Evolutionary conservation across 2,329 filamentous ascomycete genomes (phyloP).

Genomic region (Lithohypha guttulata): DNA sequence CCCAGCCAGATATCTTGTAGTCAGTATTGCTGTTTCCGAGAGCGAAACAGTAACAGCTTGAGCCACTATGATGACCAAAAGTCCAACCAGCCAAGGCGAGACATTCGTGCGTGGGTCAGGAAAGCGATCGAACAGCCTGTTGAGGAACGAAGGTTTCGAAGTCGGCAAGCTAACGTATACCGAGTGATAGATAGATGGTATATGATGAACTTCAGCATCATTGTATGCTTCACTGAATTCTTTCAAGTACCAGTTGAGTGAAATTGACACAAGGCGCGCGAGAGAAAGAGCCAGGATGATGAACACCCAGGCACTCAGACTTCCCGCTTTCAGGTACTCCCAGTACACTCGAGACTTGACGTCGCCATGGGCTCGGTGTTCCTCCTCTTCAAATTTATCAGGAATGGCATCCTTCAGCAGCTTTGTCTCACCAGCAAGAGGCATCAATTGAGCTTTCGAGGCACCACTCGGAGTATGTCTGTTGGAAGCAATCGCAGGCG

Average conservation of each 20-base stretch:
- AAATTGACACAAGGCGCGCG: conserved; percentile 55
- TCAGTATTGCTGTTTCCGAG: conserved; percentile 56
- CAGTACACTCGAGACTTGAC: conserved; percentile 70
- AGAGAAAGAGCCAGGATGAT: conserved; percentile 40
- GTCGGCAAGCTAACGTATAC: conserved; percentile 15
- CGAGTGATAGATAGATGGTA: conserved; percentile 19
- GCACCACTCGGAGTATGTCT: neutral
- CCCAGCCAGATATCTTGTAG: conserved; percentile 71
- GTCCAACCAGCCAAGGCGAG: conserved; percentile 61
- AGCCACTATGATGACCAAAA: conserved; percentile 53
- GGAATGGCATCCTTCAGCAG: conserved; percentile 45
- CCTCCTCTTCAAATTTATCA: conserved; percentile 70
- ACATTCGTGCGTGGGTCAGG: conserved; percentile 60
- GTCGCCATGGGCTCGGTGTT: conserved; percentile 61
- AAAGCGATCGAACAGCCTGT: conserved; percentile 38
- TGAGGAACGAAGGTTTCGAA: conserved; percentile 22
- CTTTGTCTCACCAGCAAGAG: conserved; percentile 26
- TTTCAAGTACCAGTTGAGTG: conserved; percentile 71
- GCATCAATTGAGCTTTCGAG: neutral
- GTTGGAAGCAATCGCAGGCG: neutral
- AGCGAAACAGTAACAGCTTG: conserved; percentile 51
- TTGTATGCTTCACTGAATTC: conserved; percentile 73
- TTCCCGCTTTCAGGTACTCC: conserved; percentile 74
- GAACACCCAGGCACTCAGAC: conserved; percentile 62
- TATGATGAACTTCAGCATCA: conserved; percentile 10